Percentiles rank a stretch among this genome's conserved stretches.
These are phyloP conservation scores for Cutaneotrichosporon sp. DNA, from an alignment of 1,284 basidiomycete genomes.

Conservation along the genomic window DNA sequence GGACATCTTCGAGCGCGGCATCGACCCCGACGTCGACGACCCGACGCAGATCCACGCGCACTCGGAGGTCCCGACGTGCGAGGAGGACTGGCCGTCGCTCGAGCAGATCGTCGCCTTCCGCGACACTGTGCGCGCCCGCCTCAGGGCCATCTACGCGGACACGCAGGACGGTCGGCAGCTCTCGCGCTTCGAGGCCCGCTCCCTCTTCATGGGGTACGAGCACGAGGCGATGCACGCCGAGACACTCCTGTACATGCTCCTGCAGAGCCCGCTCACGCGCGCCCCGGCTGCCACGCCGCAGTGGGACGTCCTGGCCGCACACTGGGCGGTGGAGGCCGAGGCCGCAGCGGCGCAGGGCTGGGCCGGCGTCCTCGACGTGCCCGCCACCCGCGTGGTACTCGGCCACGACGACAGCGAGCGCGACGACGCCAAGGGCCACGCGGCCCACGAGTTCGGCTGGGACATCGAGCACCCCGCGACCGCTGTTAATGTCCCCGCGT, in stretches of 20 bases:
- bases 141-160: conserved; percentile 72
- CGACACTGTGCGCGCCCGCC: conserved; percentile 68
- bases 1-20: conserved; percentile 88
- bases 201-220: conserved; percentile 85
- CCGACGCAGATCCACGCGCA: conserved; percentile 81
- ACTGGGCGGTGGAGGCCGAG: conserved; percentile 64
- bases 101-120: conserved; percentile 76
- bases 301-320: conserved; percentile 68
- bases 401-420: conserved; percentile 84
- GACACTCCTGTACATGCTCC: conserved; percentile 92
- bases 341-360: conserved; percentile 26
- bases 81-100: conserved; percentile 85
- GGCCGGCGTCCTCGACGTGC: conserved; percentile 44
- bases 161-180: conserved; percentile 59
- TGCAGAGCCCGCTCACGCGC: conserved; percentile 76
- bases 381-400: conserved; percentile 58
- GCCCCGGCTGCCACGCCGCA: conserved; percentile 80
- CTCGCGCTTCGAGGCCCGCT: conserved; percentile 54
- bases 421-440: conserved; percentile 61
- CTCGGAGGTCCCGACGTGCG: conserved; percentile 76
- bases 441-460: conserved; percentile 82
- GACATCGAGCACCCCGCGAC: conserved; percentile 85
- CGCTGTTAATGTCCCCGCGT: conserved; percentile 59
- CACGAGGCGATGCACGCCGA: conserved; percentile 86
- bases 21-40: conserved; percentile 92